Evolutionary conservation across 2,329 filamentous ascomycete genomes (phyloP).

Genomic region (Aureobasidium sp.): DNA sequence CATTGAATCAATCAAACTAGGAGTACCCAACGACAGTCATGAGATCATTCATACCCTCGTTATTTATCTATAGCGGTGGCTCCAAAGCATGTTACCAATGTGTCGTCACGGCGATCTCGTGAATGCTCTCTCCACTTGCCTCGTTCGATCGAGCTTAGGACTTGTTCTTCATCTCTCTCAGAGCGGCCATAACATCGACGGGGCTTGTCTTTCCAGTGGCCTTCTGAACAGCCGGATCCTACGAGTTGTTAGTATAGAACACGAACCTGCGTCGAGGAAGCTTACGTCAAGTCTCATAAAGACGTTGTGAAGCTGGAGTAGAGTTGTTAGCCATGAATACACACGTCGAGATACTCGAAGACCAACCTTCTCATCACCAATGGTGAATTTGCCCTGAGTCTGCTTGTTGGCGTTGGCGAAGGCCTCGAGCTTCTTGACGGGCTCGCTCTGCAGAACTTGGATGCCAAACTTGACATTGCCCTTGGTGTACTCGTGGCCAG

Average conservation of each 20-base stretch:
- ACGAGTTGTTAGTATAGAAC: neutral
- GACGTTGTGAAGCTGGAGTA: conserved; percentile 59
- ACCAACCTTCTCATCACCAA: conserved; percentile 86
- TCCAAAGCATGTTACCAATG: neutral
- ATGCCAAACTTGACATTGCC: conserved; percentile 83
- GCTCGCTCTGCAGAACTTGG: conserved; percentile 64
- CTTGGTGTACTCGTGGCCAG: conserved; percentile 98
- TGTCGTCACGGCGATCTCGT: too few species aligned
- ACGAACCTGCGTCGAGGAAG: conserved; percentile 12
- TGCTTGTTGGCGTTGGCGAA: conserved; percentile 75
- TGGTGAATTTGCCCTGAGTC: conserved; percentile 93
- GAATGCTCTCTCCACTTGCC: neutral
- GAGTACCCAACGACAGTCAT: neutral
- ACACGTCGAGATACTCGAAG: neutral
- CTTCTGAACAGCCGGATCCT: conserved; percentile 79
- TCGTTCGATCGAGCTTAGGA: neutral
- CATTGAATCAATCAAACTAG: neutral
- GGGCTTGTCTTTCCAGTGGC: conserved; percentile 73
- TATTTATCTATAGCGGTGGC: neutral
- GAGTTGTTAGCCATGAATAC: neutral
- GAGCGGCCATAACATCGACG: conserved; percentile 72
- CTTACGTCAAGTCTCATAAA: conserved; percentile 83
- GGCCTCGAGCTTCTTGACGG: conserved; percentile 66
- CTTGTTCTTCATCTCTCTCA: conserved; percentile 82
- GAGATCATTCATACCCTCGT: neutral